Evolutionary conservation across 2,329 filamentous ascomycete species (phyloP).

Genomic region (Calonectria honghensis): DNA sequence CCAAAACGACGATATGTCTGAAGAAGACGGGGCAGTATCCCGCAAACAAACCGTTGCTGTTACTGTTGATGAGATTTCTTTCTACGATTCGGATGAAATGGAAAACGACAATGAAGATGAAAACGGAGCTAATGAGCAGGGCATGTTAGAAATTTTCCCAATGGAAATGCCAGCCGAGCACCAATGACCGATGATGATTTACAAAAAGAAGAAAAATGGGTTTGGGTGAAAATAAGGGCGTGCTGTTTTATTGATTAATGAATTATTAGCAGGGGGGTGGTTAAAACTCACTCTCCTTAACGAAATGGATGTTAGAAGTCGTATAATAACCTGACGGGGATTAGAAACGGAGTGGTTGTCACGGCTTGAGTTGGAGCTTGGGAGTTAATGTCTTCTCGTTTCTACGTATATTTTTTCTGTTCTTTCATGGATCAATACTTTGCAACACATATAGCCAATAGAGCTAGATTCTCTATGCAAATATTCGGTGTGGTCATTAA

Average conservation of each 20-base stretch:
- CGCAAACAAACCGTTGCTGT: conserved; percentile 44
- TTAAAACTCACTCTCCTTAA: conserved; percentile 2
- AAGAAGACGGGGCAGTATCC: conserved; percentile 54
- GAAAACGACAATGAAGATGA: conserved; percentile 4
- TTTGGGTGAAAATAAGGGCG: background rate
- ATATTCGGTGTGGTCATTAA: background rate
- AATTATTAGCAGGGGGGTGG: conserved; percentile 28
- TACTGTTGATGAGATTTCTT: conserved; percentile 58
- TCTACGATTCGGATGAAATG: conserved; percentile 51
- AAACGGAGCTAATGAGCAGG: conserved; percentile 9
- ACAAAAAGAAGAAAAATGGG: background rate
- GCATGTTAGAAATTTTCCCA: background rate
- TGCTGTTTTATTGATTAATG: background rate
- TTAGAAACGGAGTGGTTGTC: conserved; percentile 13
- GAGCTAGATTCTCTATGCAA: background rate
- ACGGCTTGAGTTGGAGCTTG: conserved; percentile 2
- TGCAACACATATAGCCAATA: background rate
- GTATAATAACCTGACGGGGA: conserved; percentile 3
- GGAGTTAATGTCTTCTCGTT: background rate
- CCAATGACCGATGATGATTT: background rate
- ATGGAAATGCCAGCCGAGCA: background rate
- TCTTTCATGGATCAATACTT: background rate
- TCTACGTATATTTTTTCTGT: background rate
- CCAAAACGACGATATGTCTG: conserved; percentile 52
- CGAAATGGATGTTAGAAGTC: conserved; percentile 21